phyloP scores from a whole-genome alignment of 2,329 filamentous ascomycete genomes.

The Plenodomus tracheiphilus region DNA sequence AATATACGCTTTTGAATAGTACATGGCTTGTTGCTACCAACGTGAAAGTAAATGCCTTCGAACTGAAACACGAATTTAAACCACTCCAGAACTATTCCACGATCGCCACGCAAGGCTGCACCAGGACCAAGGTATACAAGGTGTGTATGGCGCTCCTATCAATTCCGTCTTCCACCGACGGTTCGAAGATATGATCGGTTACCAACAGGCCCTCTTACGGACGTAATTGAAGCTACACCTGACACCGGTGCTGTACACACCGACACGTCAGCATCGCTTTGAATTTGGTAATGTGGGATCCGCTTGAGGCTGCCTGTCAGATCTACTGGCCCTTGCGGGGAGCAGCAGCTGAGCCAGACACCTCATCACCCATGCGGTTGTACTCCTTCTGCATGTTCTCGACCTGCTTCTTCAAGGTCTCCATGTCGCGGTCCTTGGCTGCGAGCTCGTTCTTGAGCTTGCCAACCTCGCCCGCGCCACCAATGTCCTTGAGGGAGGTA shows the following conservation, averaged over 20 bases:
- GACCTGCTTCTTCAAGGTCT: slow-evolving; percentile 89
- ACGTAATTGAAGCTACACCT: slow-evolving; percentile 5
- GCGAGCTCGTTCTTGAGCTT: slow-evolving; percentile 67
- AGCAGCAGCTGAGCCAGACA: slow-evolving; percentile 55
- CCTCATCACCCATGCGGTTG: slow-evolving; percentile 80
- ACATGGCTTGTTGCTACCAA: not conserved
- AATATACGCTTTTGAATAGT: not conserved
- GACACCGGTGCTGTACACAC: slow-evolving; percentile 5
- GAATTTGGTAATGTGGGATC: slow-evolving; percentile 8
- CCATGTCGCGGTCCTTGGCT: slow-evolving; percentile 80
- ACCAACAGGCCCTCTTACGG: slow-evolving; percentile 7
- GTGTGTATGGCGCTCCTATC: slow-evolving; percentile 1
- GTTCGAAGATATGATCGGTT: slow-evolving; percentile 1
- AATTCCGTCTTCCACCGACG: not conserved
- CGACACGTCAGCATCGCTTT: slow-evolving; percentile 14
- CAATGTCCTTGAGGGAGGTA: slow-evolving; percentile 68
- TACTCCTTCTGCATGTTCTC: slow-evolving; percentile 84
- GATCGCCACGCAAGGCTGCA: slow-evolving; percentile 2
- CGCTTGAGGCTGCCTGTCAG: slow-evolving; percentile 9
- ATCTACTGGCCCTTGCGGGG: slow-evolving; percentile 58
- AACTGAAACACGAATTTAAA: slow-evolving; percentile 1
- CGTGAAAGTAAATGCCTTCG: not conserved
- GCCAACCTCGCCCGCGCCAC: slow-evolving; percentile 75
- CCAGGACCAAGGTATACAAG: slow-evolving; percentile 4
- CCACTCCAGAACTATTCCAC: slow-evolving; percentile 1